Conservation (phyloP, 2,329 filamentous ascomycete genomes). For the Pseudocercospora vitis region DNA sequence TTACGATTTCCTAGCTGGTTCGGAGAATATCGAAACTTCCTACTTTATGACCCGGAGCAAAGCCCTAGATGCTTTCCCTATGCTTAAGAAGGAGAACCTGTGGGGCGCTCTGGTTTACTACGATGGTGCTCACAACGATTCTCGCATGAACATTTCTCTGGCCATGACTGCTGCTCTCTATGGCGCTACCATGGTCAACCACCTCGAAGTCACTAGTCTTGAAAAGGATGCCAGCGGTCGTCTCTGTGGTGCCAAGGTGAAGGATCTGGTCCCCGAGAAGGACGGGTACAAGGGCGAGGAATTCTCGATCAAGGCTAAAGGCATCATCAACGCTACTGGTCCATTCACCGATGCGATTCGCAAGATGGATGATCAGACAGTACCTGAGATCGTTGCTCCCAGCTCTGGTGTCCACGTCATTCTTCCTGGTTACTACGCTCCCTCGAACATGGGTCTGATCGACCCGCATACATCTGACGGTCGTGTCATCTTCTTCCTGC, state of each 20-base stretch:
- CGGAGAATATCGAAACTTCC: slow-evolving; percentile 83
- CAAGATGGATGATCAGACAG: slow-evolving; percentile 74
- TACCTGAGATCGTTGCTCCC: slow-evolving; percentile 78
- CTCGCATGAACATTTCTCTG: slow-evolving; percentile 85
- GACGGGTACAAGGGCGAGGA: slow-evolving; percentile 63
- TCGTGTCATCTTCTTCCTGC: slow-evolving; percentile 88
- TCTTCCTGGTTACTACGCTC: slow-evolving; percentile 82
- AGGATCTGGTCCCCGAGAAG: slow-evolving; percentile 66
- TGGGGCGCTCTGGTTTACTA: slow-evolving; percentile 87
- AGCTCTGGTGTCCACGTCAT: slow-evolving; percentile 85
- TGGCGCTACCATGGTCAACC: slow-evolving; percentile 78
- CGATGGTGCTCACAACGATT: slow-evolving; percentile 89
- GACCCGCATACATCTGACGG: slow-evolving; percentile 85
- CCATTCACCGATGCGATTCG: slow-evolving; percentile 84
- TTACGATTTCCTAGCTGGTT: slow-evolving; percentile 82
- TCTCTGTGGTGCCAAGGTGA: slow-evolving; percentile 71
- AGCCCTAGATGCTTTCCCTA: slow-evolving; percentile 82
- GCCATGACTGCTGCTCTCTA: slow-evolving; percentile 88
- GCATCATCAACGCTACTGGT: slow-evolving; percentile 84
- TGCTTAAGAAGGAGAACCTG: slow-evolving; percentile 77
- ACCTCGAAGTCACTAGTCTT: slow-evolving; percentile 75
- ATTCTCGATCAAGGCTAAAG: slow-evolving; percentile 73
- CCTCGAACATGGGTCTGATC: slow-evolving; percentile 81
- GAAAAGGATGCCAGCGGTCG: slow-evolving; percentile 72
- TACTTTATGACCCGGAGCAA: slow-evolving; percentile 87